These are phyloP conservation scores for Chytriomyces confervae DNA, from an alignment of 192 early-diverging fungal genomes.

Conservation along the genomic window DNA sequence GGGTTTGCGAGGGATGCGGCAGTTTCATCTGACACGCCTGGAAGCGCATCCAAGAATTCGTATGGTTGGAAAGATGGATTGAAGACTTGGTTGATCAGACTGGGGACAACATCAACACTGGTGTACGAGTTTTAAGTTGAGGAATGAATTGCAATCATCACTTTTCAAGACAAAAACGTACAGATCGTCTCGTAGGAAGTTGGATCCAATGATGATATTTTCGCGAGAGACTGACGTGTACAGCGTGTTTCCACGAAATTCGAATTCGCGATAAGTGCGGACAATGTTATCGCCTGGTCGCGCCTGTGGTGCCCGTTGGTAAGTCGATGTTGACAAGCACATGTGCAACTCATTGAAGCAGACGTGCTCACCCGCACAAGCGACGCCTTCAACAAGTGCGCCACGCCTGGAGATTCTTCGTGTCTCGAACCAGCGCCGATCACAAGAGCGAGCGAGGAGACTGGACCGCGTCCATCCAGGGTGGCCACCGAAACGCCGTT, in stretches of 20 bases:
- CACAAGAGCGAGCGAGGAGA: constrained; percentile 81
- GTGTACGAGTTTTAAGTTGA: no score
- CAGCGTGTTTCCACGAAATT: constrained; percentile 86
- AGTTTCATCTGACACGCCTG: constrained; percentile 69
- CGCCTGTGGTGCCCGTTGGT: constrained; percentile 58
- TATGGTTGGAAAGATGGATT: constrained; percentile 82
- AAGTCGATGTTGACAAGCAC: background rate
- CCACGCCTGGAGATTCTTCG: constrained; percentile 84
- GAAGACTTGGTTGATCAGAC: constrained; percentile 77
- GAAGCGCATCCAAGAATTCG: constrained; percentile 80
- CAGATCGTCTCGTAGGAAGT: constrained; percentile 90
- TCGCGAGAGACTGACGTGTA: constrained; percentile 83
- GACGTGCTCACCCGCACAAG: constrained; percentile 75
- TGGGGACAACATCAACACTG: constrained; percentile 79
- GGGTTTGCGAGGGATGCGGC: constrained; percentile 67
- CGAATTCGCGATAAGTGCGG: constrained; percentile 87
- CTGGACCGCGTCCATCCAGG: constrained; percentile 70
- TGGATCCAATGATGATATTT: constrained; percentile 80
- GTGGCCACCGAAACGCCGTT: constrained; percentile 64
- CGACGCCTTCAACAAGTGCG: constrained; percentile 90
- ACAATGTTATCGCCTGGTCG: constrained; percentile 81
- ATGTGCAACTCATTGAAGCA: background rate
- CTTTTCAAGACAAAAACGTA: constrained; percentile 47
- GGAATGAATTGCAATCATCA: no score
- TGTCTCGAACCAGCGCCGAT: constrained; percentile 85